phyloP scores from a whole-genome alignment of 2,329 filamentous ascomycete genomes.

The Neonectria punicea region DNA sequence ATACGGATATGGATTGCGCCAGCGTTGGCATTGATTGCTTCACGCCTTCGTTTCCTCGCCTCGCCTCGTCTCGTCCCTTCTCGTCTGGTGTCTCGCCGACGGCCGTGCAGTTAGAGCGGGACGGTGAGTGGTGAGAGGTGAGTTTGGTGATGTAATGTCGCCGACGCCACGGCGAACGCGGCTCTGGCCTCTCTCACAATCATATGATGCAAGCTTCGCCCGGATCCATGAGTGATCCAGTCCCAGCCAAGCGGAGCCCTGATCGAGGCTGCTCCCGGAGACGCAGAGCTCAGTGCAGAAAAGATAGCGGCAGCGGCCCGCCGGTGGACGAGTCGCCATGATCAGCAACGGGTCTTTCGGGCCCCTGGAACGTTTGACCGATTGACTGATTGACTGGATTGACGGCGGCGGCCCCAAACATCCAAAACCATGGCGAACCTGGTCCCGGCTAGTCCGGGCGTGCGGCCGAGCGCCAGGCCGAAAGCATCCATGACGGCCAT shows the following conservation, averaged over 20 bases:
- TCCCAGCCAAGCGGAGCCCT: constrained; percentile 2
- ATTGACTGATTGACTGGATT: constrained; percentile 5
- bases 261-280: constrained; percentile 3
- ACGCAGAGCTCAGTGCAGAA: constrained; percentile 1
- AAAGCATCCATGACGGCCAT: constrained; percentile 14
- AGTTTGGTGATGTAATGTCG: constrained; percentile 42
- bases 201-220: constrained; percentile 42
- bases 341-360: constrained; percentile 8
- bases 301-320: constrained; percentile 21
- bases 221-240: constrained; percentile 13
- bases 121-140: constrained; percentile 15
- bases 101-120: constrained; percentile 7
- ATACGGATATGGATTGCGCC: constrained; percentile 21
- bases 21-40: background rate
- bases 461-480: constrained; percentile 27
- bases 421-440: constrained; percentile 4
- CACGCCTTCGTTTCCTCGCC: background rate
- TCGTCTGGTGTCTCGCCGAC: background rate
- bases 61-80: background rate
- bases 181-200: constrained; percentile 33
- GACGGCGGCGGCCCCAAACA: no score
- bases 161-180: constrained; percentile 34
- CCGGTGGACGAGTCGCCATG: constrained; percentile 5
- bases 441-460: constrained; percentile 21
- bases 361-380: constrained; percentile 19